Base-by-base conservation (phyloP, 2,329 filamentous ascomycete genomes). In the Penicillium oxalicum region DNA sequence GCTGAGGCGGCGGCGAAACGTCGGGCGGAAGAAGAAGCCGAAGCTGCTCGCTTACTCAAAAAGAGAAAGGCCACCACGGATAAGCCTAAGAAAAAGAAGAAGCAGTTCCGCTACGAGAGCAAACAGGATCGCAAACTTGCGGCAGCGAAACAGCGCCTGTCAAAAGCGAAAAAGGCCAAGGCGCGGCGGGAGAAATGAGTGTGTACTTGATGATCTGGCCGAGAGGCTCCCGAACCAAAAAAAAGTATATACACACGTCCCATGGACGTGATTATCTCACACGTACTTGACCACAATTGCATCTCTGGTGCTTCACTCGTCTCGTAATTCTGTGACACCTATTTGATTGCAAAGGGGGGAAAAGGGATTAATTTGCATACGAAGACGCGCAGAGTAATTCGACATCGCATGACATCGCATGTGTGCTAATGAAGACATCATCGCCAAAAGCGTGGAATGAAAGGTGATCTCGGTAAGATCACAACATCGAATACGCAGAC, bases 41-140 rank as follows among this genome's bases (percentile, higher is more conserved):
- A 70, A 64, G 59, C 78, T 73, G 65, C 62, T 32, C 29, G 29
- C 7, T 32, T 32, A 11, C 8, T 11, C 50, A 81, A 81, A 64
- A 74, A 77, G 53, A 46, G 73, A 50, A 70, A 69, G 44, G 54
- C 54, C 26, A 60, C 60, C 51, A 73, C 73, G 44, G 71, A 72
- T 51, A 81, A 76, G 61, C 75, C 75, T 24, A 91, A 89, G 71
- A 88, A 86, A 74, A 91, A 87, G 73, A 95, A 91, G 76, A 85
- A 86, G 71, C 88, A 91, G 71, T 97, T 97, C 66, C 82, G 88
- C 54, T 98, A 98, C 69, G 89, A 97, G 73, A 87, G 79, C 53
- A 95, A 95, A 73, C 73, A 83, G 29, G 91, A 96, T 60, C 80
- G 93, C 62, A 87, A 79, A 63, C 62, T 75, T 29, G 77, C 77